Evolutionary conservation across 2,329 filamentous ascomycete species (phyloP), one percentile per base, ranked within the genome.

Genomic region (Helicocarpus griseus): DNA sequence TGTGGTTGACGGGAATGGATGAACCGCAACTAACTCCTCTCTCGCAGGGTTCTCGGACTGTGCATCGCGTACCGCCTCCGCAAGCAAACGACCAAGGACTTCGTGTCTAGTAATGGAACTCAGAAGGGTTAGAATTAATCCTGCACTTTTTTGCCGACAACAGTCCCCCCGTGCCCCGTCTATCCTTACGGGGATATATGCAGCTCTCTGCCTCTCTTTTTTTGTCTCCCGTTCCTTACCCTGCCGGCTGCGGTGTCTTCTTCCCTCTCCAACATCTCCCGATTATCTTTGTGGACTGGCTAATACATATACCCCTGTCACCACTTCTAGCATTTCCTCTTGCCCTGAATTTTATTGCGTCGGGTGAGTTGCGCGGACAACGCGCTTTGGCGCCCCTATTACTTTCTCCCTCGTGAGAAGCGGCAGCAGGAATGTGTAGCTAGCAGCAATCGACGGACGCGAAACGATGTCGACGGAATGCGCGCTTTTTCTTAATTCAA

Each of bases 261-360:
- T 14, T 1, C 3, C 17, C 22, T 22, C 9, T 6, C 6, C 22
- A 19, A 19, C 8, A 2, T 8, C 17, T 21, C 2, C 4, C n/a
- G 17, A 39, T 21, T 19, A 39, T 31, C n/a, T 43, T 24, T 38
- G 13, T 48, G 29, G 17, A 29, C 33, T 35, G 29, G 24, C 48
- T 51, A 48, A 47, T 48, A 28, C 8, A 38, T 48, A 14, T 24
- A n/a, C n/a, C 22, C 11, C 36, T 4, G 56, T 60, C 54, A 71
- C 63, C 41, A 21, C n/a, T 50, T 54, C 21, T 62, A 93, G 87
- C 85, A 58, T 73, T 89, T 58, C 87, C 87, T 61, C 74, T 93
- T 70, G 86, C 87, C 69, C 77, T 93, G 66, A 93, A 93, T 74
- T 93, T 93, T 75, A 87, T 93, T 74, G 87, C 87, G 69, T 88